Base-by-base conservation (phyloP, 2,329 filamentous ascomycete species). In the Meredithiella fracta region DNA sequence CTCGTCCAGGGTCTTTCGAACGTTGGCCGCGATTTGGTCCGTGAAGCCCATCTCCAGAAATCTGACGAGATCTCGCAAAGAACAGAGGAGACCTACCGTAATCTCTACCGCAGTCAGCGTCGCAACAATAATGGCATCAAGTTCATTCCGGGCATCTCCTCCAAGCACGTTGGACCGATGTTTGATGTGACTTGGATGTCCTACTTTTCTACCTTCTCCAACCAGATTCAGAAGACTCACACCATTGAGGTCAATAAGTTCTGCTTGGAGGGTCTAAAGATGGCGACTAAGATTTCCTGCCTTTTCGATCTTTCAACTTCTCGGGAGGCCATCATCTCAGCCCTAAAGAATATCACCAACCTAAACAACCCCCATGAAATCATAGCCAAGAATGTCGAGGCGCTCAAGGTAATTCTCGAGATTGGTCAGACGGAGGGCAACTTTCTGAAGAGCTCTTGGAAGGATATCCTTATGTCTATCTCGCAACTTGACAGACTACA, bases 101-200 rank as follows among this genome's bases (percentile, higher is more conserved):
- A 86, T 58, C 73, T 98, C 37, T 86, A 97, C 66, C 84, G 88
- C 63, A 90, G 87, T 53, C 92, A 98, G 67, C 82, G 86, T 52
- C 83, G 82, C 63, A 92, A 86, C 59, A 81, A 86, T 1, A 84
- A 85, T 62, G 66, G 77, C 66, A 70, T 83, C 74, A 69, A 82
- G 73, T 98, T 92, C 68, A 94, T 98, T 55, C 86, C 88, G 1
- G 92, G 92, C 2, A 92, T 88, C 1, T 97, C 90, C 0, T 90
- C 88, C 66, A 91, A 88, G 63, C 92, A 98, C 67, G 86, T 96
- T 52, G 92, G 92, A 0, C 89, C 92, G 0, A 98, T 98, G 92
- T 97, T 98, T 65, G 90, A 95, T 63, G 89, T 95, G 23, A 94
- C 89, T 0, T 98, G 92, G 92, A 98, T 97, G 91, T 95, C 91